Conservation (phyloP, 2,329 filamentous ascomycete species). For the Pseudogymnoascus sp. region DNA sequence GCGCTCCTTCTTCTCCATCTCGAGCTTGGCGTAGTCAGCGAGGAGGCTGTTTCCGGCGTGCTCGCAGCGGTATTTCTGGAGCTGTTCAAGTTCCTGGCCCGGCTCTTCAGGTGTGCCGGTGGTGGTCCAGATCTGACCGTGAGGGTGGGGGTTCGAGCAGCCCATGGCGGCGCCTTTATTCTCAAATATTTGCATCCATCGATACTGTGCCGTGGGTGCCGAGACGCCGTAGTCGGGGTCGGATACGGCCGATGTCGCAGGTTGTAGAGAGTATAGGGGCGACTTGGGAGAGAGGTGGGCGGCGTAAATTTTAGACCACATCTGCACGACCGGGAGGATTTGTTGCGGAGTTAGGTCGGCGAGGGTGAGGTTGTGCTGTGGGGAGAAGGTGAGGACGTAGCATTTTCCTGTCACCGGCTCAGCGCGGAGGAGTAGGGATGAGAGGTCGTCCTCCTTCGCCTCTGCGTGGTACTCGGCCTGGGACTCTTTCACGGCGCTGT, state of each 20-base stretch:
- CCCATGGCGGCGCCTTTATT: constrained; percentile 98
- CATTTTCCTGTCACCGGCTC: constrained; percentile 89
- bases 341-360: constrained; percentile 75
- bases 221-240: constrained; percentile 37
- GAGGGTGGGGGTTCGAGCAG: constrained; percentile 95
- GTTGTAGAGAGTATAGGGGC: constrained; percentile 44
- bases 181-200: constrained; percentile 99
- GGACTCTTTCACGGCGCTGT: constrained; percentile 89
- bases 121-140: constrained; percentile 94
- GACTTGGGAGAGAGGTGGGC: constrained; percentile 68
- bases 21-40: constrained; percentile 78
- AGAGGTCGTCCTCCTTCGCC: constrained; percentile 44
- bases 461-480: constrained; percentile 66
- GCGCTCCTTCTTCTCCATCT: constrained; percentile 73
- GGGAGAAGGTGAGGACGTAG: constrained; percentile 92
- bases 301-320: constrained; percentile 87
- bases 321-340: constrained; percentile 76
- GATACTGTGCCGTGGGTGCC: constrained; percentile 66
- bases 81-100: constrained; percentile 66
- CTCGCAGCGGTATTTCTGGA: constrained; percentile 69
- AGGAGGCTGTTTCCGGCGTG: constrained; percentile 71
- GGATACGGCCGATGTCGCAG: constrained; percentile 37
- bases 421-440: constrained; percentile 70
- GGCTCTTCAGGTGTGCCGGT: constrained; percentile 88
- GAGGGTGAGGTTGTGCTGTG: constrained; percentile 82